A percentile compares a stretch with the other conserved stretches of the same genome.
Conservation (phyloP, 495 filamentous ascomycete species). For the Aspergillus cavernicola region DNA sequence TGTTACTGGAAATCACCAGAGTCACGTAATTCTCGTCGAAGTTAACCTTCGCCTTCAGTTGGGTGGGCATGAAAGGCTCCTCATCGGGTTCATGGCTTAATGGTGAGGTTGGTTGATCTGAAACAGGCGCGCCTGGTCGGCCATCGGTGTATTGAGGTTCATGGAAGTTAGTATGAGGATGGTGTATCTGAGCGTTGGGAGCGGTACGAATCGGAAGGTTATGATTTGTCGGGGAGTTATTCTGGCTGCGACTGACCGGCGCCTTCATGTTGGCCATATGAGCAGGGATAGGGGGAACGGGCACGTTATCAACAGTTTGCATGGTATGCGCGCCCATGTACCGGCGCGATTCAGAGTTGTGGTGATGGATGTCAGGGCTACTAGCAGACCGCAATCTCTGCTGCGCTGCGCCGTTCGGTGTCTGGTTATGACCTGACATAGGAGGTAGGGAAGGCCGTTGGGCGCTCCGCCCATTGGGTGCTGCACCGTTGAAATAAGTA, state of each 20-base stretch:
- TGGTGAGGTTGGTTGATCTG: constrained; percentile 39
- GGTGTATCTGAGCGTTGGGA: too few relatives aligned
- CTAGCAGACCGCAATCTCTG: constrained; percentile 66
- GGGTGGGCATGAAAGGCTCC: constrained; percentile 49
- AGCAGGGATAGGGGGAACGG: constrained; percentile 58
- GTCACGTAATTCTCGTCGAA: constrained; percentile 82
- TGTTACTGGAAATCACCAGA: constrained; percentile 87
- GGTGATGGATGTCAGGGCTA: constrained; percentile 63
- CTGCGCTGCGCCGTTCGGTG: constrained; percentile 49
- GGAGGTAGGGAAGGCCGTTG: constrained; percentile 81
- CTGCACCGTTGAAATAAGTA: constrained; percentile 45
- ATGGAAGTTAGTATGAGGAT: constrained; percentile 33
- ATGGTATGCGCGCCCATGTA: constrained; percentile 55
- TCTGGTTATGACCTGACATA: constrained; percentile 57
- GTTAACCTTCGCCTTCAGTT: constrained; percentile 92
- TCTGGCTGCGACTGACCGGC: constrained; percentile 65
- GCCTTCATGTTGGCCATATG: constrained; percentile 57
- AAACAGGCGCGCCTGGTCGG: constrained; percentile 24
- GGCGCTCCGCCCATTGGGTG: constrained; percentile 58
- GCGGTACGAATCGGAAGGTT: constrained; percentile 44
- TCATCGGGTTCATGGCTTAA: constrained; percentile 33
- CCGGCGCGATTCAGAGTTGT: constrained; percentile 43
- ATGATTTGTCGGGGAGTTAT: constrained; percentile 55
- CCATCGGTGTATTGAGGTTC: constrained; percentile 38
- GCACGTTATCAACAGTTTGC: constrained; percentile 65